Evolutionary conservation across 305 asterid species (phyloP).

Genomic region (Rubia tinctorum): DNA sequence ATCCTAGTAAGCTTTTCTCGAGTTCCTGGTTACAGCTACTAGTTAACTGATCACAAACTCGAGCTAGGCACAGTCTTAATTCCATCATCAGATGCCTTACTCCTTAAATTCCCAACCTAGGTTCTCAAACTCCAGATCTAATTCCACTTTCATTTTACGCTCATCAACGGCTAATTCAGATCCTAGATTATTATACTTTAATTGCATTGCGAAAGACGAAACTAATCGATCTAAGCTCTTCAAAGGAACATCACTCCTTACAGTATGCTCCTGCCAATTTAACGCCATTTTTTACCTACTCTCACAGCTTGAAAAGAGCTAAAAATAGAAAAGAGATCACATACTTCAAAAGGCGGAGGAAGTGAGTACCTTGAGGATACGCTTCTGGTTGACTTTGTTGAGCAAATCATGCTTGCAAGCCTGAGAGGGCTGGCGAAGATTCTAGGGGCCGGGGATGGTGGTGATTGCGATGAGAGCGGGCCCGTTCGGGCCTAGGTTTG

Average conservation of each 20-base stretch:
- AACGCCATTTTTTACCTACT: not conserved
- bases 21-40: constrained; percentile 68
- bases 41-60: constrained; percentile 56
- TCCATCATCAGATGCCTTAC: constrained; percentile 76
- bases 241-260: constrained; percentile 83
- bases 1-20: constrained; percentile 65
- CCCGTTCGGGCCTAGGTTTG: constrained; percentile 70
- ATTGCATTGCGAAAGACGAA: constrained; percentile 78
- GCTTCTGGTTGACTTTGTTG: constrained; percentile 50
- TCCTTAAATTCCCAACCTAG: constrained; percentile 51
- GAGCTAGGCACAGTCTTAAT: constrained; percentile 64
- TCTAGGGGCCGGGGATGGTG: constrained; percentile 55
- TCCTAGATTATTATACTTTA: constrained; percentile 49
- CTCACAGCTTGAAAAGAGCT: no score
- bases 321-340: no score
- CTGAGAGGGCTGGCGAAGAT: constrained; percentile 51
- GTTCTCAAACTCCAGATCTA: constrained; percentile 35
- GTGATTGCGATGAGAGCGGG: constrained; percentile 73
- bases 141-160: not conserved
- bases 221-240: constrained; percentile 63
- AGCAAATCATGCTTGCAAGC: constrained; percentile 78
- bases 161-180: constrained; percentile 10
- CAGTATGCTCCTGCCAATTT: constrained; percentile 56
- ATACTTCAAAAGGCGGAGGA: no score
- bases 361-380: constrained; percentile 62